A percentile compares a stretch with the other conserved stretches of the same genome.
These are phyloP conservation scores for Ascochyta clinopodiicola DNA, from an alignment of 2,329 filamentous ascomycete species.

Conservation along the genomic window DNA sequence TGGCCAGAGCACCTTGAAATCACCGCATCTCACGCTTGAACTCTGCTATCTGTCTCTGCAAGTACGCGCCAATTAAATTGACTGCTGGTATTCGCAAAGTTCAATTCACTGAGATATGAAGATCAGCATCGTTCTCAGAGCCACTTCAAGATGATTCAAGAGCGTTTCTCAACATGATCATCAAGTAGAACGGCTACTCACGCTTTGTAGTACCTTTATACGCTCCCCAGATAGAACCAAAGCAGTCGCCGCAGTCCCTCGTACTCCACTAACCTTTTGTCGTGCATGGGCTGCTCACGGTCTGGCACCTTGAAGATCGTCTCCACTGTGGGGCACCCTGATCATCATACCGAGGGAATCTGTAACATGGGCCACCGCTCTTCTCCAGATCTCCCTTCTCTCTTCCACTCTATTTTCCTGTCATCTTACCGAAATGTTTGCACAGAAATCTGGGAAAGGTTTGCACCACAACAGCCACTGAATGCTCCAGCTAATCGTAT, in stretches of 20 bases:
- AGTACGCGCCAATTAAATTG: neutral
- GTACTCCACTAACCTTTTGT: no score
- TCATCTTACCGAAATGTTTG: neutral
- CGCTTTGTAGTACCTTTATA: no score
- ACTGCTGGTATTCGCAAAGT: neutral
- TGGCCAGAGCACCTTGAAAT: neutral
- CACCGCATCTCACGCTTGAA: neutral
- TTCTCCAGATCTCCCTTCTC: neutral
- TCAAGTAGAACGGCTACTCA: no score
- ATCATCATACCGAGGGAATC: slow-evolving; percentile 13
- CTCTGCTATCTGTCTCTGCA: no score
- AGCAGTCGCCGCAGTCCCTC: no score
- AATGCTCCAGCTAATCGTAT: slow-evolving; percentile 15
- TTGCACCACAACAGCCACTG: neutral
- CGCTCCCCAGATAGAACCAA: no score
- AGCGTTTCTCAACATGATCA: no score
- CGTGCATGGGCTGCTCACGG: neutral
- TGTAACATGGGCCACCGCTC: slow-evolving; percentile 8
- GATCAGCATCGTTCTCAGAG: no score
- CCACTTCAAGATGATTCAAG: no score
- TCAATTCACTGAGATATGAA: no score
- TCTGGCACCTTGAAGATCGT: neutral
- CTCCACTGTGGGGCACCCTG: slow-evolving; percentile 17
- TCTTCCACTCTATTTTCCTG: neutral
- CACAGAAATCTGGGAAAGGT: slow-evolving; percentile 31